phyloP scores from a whole-genome alignment of 495 filamentous ascomycete genomes.

The Penicillium simplicissimum region DNA sequence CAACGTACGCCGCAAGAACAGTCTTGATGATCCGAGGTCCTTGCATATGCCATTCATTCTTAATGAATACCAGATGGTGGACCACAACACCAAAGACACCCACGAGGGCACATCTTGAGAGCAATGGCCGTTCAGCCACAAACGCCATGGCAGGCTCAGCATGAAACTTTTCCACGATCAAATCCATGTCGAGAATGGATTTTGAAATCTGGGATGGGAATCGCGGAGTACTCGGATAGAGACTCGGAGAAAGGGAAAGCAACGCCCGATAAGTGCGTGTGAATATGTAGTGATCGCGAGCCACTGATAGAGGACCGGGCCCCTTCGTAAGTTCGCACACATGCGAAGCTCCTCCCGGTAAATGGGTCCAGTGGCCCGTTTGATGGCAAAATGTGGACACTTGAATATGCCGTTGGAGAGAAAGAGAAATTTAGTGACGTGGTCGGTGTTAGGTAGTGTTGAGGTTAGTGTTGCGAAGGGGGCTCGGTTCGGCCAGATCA shows the following conservation, averaged over 20 bases:
- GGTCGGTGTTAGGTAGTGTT: not conserved
- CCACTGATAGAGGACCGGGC: not conserved
- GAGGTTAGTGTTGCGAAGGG: not conserved
- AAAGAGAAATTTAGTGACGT: not conserved
- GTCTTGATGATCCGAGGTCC: slow-evolving; percentile 9
- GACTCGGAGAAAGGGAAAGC: not conserved
- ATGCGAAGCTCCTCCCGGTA: not conserved
- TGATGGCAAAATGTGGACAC: not conserved
- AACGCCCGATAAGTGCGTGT: not conserved
- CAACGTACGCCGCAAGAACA: slow-evolving; percentile 6
- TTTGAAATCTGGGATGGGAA: not conserved
- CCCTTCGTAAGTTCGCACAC: not conserved
- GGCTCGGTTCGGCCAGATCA: not conserved
- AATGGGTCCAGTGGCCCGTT: not conserved
- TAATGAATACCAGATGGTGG: slow-evolving; percentile 6
- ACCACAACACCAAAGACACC: slow-evolving; percentile 2
- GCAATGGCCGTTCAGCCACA: slow-evolving; percentile 2
- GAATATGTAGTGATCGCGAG: not conserved
- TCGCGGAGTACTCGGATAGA: not conserved
- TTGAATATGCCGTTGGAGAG: not conserved
- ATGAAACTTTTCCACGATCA: not conserved
- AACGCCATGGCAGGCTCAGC: not conserved
- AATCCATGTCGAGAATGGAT: not conserved
- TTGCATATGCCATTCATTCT: slow-evolving; percentile 13
- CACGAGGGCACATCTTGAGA: slow-evolving; percentile 2